Base-by-base conservation (phyloP, 768 basidiomycete genomes). In the Suillus variegatus region DNA sequence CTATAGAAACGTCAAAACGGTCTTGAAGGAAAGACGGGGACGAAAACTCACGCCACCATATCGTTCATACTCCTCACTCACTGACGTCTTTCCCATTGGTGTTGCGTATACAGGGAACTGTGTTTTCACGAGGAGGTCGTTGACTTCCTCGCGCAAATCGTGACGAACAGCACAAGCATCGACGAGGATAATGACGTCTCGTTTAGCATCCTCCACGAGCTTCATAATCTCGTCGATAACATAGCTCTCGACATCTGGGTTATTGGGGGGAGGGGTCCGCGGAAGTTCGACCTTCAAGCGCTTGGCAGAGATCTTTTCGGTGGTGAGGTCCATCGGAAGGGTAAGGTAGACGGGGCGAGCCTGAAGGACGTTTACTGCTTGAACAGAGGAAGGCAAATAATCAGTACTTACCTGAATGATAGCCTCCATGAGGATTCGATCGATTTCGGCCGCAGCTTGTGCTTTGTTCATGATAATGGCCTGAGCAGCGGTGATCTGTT, bases 301-400 rank as follows among this genome's bases (percentile, higher is more conserved):
- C 47, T 85, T 83, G 6, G 86, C 77, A 0, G 93, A 84, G 20
- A 95, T 88, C 72, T 88, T 85, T 62, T 82, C 78, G 71, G 85
- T 82, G 5, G 91, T 90, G 61, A 97, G 80, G 74, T 98, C 92
- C 7, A 90, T 95, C 1, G 94, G 96, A 13, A 98, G 81, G 43
- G 89, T 85, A 47, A 99, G 77, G 73, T 99, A 99, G 40, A 92
- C 93, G 0, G 96, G 96, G 22, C 93, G 88, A 36, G 89, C 91
- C 86, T 93, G 68, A 18, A 41, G 6, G 28, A n/a, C 16, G 38
- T 64, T 16, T 49, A 41, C n/a, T 20, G 3, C 55, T 41, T 14
- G 25, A 60, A 32, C 6, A 12, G 8, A 1, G 6, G 25, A 43
- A 60, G 41, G 41, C 28, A 5, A 18, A 20, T 18, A 20, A 36